Evolutionary conservation across 2,329 filamentous ascomycete species (phyloP).

Genomic region (Botrytis sinoallii): DNA sequence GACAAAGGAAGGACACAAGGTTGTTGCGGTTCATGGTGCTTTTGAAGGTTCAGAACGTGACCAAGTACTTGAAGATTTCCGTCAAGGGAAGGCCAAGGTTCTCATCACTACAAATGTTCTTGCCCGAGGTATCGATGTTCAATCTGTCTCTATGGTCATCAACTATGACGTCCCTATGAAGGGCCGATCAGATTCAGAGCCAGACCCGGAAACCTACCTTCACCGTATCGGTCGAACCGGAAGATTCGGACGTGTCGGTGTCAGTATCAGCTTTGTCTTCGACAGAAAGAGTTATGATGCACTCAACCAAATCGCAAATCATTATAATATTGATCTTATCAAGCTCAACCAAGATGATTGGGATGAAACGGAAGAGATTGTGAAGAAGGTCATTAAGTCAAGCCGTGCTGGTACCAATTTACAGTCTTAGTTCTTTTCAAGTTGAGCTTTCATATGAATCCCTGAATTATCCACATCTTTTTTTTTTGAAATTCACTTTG

Average conservation of each 20-base stretch:
- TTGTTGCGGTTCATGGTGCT: conserved; percentile 84
- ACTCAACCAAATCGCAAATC: conserved; percentile 73
- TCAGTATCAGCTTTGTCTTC: conserved; percentile 91
- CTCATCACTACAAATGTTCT: conserved; percentile 97
- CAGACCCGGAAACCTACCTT: conserved; percentile 93
- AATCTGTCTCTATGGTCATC: conserved; percentile 95
- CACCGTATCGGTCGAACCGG: conserved; percentile 97
- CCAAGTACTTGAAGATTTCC: conserved; percentile 79
- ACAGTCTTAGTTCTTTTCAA: conserved; percentile 20
- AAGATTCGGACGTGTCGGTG: conserved; percentile 92
- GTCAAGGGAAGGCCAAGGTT: conserved; percentile 83
- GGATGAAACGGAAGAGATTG: conserved; percentile 81
- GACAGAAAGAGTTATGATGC: conserved; percentile 78
- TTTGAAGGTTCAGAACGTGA: conserved; percentile 84
- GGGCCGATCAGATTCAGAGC: conserved; percentile 71
- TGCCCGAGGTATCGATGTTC: conserved; percentile 90
- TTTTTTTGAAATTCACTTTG: not conserved
- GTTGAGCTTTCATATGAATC: not conserved
- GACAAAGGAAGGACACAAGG: conserved; percentile 84
- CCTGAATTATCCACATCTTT: conserved; percentile 4
- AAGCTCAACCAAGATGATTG: conserved; percentile 83
- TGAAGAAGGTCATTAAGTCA: conserved; percentile 78
- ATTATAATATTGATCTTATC: conserved; percentile 78
- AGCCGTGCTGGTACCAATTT: conserved; percentile 56
- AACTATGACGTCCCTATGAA: conserved; percentile 89